These are phyloP conservation scores for Trametes punicea DNA, from an alignment of 768 basidiomycete genomes.

Conservation along the genomic window DNA sequence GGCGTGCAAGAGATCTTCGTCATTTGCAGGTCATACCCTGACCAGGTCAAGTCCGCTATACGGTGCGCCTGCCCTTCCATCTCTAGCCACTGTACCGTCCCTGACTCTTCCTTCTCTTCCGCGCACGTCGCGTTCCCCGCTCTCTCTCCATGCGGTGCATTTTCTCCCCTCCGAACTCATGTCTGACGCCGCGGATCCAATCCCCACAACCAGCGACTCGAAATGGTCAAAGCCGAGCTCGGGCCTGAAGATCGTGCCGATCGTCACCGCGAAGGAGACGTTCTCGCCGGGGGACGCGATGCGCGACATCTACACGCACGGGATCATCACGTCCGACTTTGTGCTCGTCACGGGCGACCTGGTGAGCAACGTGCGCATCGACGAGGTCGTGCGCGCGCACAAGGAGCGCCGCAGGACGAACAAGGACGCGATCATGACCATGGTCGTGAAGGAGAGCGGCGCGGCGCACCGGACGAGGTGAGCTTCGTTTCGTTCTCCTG, in stretches of 20 bases:
- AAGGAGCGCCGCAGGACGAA: slow-evolving; percentile 82
- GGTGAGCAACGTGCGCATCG: slow-evolving; percentile 89
- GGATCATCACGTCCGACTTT: slow-evolving; percentile 87
- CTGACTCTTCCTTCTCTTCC: slow-evolving; percentile 1
- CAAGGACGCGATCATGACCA: slow-evolving; percentile 95
- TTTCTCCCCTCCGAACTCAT: not conserved
- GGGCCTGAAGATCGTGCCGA: slow-evolving; percentile 79
- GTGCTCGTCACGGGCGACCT: slow-evolving; percentile 90
- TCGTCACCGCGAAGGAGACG: slow-evolving; percentile 82
- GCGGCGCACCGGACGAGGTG: slow-evolving; percentile 71
- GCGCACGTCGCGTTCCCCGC: not conserved
- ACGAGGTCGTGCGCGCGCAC: slow-evolving; percentile 85
- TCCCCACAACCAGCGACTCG: slow-evolving; percentile 54
- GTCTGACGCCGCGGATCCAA: not conserved
- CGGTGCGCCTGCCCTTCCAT: slow-evolving; percentile 47
- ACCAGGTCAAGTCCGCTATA: slow-evolving; percentile 81
- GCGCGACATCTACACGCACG: slow-evolving; percentile 90
- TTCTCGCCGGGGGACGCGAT: slow-evolving; percentile 89
- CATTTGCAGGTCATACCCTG: slow-evolving; percentile 87
- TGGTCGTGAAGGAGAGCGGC: slow-evolving; percentile 84
- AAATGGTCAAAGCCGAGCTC: slow-evolving; percentile 82
- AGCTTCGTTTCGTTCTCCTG: slow-evolving; percentile 26
- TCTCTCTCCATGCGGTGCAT: not conserved
- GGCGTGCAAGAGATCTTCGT: slow-evolving; percentile 97
- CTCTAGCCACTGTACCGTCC: not conserved